Base-by-base conservation (phyloP, 2,329 filamentous ascomycete species). In the Cryoendolithus antarcticus region DNA sequence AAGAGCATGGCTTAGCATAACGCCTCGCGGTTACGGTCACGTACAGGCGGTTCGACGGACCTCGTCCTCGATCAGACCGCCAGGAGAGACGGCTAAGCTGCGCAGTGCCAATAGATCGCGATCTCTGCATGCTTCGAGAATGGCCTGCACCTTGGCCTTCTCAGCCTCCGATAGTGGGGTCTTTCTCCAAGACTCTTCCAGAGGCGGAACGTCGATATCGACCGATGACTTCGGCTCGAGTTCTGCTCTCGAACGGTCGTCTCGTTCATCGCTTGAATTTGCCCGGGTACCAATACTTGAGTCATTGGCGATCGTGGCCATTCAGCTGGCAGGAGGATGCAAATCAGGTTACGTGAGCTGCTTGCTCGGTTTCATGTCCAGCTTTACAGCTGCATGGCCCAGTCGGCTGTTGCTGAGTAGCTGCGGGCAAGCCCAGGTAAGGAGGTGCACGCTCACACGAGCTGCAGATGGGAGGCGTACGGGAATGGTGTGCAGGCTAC, bases 41-140 rank as follows among this genome's bases (percentile, higher is more conserved):
- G 62, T 74, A 93, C 89, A 95, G 49, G 84, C 86, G 59, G 68
- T 65, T 54, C 74, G 73, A 48, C 88, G 80, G 46, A 91, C 60
- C 30, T 57, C 52, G 48, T 72, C 69, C 47, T 62, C 60, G 34
- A 72, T 48, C 29, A 72, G 56, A 38, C 69, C 69, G 35, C 60
- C 56, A 35, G 53, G 40, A 35, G 60, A 60, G n/a, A 62, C 62
- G 4, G 68, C 66, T 11, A 69, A 58, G 6, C 51, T 46, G 29
- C 58, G 50, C 27, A 72, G 54, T 32, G 56, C 48, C n/a, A 53
- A 44, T 38, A 67, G 49, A 45, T 70, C 56, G 31, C 48, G 48
- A 40, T 58, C 50, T 8, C 53, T 45, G 49, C 67, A 69, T 27
- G 67, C 67, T 34, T 56, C 46, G 29, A 55, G 46, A 43, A 71